Evolutionary conservation across 306 rosid species (phyloP).

Genomic region (Inga laurina): DNA sequence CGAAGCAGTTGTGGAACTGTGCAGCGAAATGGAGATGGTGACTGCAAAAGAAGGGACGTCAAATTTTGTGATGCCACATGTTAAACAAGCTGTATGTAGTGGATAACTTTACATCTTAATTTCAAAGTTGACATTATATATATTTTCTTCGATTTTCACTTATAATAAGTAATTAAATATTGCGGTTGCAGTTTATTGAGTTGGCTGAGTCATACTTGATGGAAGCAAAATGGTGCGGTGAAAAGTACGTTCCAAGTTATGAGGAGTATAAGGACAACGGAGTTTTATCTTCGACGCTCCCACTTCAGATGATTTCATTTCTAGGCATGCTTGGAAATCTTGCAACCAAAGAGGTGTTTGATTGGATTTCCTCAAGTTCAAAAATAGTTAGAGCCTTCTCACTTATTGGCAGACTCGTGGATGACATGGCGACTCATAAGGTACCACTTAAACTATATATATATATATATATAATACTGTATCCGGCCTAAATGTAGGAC

Average conservation of each 20-base stretch:
- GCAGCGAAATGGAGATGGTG: no score
- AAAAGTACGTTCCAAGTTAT: slow-evolving; percentile 21
- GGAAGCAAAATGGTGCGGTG: slow-evolving; percentile 32
- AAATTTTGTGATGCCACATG: no score
- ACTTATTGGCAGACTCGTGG: background rate
- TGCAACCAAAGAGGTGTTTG: slow-evolving; percentile 33
- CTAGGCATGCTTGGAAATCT: slow-evolving; percentile 22
- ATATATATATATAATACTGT: no score
- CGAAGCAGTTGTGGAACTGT: no score
- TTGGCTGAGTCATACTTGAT: background rate
- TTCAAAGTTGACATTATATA: background rate
- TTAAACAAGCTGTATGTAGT: background rate
- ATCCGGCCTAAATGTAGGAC: no score
- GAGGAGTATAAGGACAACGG: slow-evolving; percentile 32
- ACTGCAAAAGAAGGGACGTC: no score
- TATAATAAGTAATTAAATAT: background rate
- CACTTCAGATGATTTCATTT: background rate
- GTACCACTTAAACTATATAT: background rate
- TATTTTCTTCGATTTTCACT: background rate
- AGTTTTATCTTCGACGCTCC: background rate
- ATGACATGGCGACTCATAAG: slow-evolving; percentile 45
- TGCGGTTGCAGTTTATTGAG: background rate
- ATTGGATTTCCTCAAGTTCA: slow-evolving; percentile 35
- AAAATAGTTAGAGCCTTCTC: slow-evolving; percentile 14
- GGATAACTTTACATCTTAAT: background rate